Evolutionary conservation across 202 grass and related monocot genomes (phyloP), one percentile per base, ranked within the genome.

Genomic region (Zoysia matrella): DNA sequence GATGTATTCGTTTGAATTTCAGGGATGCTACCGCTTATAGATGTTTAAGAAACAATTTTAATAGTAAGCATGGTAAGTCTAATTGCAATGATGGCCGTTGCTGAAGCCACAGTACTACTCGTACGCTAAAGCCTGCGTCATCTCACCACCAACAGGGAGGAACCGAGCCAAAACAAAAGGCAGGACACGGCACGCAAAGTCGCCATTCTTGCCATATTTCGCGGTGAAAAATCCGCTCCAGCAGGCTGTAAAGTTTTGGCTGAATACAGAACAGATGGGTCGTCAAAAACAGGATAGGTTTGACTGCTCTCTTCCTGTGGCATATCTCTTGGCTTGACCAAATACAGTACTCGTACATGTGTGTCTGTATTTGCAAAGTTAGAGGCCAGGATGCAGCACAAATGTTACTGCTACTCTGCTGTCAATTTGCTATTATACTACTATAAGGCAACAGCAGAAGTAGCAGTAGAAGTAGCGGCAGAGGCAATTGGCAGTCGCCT

Each of bases 121-220:
- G 71, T 65, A 70, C 81, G 43, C 69, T 74, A 80, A 88, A 69
- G 81, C 53, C 86, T 84, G 86, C 64, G 39, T 71, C 75, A 53
- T 69, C 52, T 71, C 75, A 61, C 72, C 70, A 71, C 64, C 52
- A 50, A 55, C 15, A 56, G 22, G 83, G 66, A 69, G 49, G 68
- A 79, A 51, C 78, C 14, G 5, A 69, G 58, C 72, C 77, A 88
- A 78, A 78, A 39, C 36, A 54, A 73, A 82, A 68, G 73, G 73
- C 52, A 62, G 46, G 52, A 58, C 79, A 82, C 57, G 68, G 8
- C 79, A 77, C 36, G 41, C 45, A 70, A 40, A 72, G 68, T 63
- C 47, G 65, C 36, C 53, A 76, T 22, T 18, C 57, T 54, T 48
- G 67, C 82, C 72, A 77, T 15, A 69, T 75, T 82, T 86, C 16